Evolutionary conservation across 139 green algal genomes (phyloP).

Genomic region (Chlorella sp.): DNA sequence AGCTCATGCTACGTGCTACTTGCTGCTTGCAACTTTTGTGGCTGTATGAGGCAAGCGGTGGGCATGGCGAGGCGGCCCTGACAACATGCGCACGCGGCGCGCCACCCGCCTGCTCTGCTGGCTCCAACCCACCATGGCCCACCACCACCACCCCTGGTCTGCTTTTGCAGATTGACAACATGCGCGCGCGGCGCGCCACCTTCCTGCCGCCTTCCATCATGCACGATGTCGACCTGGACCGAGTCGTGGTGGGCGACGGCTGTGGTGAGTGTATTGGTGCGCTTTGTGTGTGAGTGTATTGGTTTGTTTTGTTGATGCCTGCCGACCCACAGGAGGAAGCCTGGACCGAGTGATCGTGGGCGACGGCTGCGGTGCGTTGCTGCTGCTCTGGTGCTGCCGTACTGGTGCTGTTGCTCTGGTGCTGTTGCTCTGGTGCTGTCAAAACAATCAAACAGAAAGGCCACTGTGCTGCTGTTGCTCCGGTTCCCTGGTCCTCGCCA

Average conservation of each 20-base stretch:
- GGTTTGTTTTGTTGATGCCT: neutral
- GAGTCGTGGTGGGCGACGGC: conserved; percentile 40
- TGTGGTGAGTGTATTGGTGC: conserved; percentile 9
- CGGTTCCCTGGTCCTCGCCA: too few species aligned
- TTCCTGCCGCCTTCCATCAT: conserved; percentile 34
- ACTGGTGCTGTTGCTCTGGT: neutral
- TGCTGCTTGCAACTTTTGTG: too few species aligned
- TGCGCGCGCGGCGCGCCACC: neutral
- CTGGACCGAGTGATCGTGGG: neutral
- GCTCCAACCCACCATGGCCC: too few species aligned
- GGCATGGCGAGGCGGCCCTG: neutral
- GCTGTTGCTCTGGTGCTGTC: neutral
- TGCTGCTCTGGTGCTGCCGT: too few species aligned
- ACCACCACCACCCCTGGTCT: too few species aligned
- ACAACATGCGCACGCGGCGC: too few species aligned
- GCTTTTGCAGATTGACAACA: conserved; percentile 33
- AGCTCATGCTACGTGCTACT: too few species aligned
- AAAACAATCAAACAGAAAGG: too few species aligned
- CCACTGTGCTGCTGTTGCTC: too few species aligned
- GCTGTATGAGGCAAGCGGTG: too few species aligned
- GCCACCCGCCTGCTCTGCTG: neutral
- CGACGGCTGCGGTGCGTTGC: neutral
- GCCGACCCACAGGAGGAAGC: too few species aligned
- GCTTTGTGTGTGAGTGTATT: neutral
- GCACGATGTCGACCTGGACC: conserved; percentile 11